A percentile compares a stretch with the other conserved stretches of the same genome.
These are phyloP conservation scores for Cyberlindnera americana DNA, from an alignment of 805 yeast species.

Conservation along the genomic window DNA sequence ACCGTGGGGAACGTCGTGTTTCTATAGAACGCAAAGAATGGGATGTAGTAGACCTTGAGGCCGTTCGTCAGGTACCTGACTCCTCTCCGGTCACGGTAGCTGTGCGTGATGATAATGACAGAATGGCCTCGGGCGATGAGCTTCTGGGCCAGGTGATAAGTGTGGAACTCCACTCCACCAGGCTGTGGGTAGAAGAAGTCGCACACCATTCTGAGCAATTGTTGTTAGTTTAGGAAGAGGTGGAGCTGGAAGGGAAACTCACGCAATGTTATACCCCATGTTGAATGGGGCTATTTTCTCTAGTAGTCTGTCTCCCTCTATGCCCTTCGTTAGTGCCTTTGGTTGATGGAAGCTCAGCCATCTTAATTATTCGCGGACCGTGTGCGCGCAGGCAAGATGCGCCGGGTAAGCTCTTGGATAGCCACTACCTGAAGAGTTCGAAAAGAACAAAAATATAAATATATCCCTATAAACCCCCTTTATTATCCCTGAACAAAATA, in stretches of 20 bases:
- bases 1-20: constrained; percentile 87
- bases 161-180: constrained; percentile 96
- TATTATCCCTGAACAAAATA: constrained; percentile 14
- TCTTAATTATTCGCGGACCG: too few species aligned
- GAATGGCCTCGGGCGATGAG: constrained; percentile 78
- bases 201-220: constrained; percentile 65
- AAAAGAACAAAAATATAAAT: too few species aligned
- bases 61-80: constrained; percentile 85
- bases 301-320: too few species aligned
- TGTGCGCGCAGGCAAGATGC: background rate
- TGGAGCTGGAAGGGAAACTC: constrained; percentile 5
- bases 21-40: constrained; percentile 74
- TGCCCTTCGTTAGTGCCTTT: too few species aligned
- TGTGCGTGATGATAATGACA: constrained; percentile 84
- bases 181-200: constrained; percentile 98
- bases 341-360: too few species aligned
- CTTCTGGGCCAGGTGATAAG: constrained; percentile 84
- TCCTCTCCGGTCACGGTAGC: constrained; percentile 80
- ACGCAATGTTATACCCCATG: constrained; percentile 32
- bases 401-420: background rate
- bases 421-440: too few species aligned
- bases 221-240: background rate
- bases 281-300: too few species aligned
- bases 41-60: constrained; percentile 86
- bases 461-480: too few species aligned